Evolutionary conservation across 1,139 yeast species (phyloP), one percentile per base, ranked within the genome.

Genomic region (Pneumocystis wakefieldiae): DNA sequence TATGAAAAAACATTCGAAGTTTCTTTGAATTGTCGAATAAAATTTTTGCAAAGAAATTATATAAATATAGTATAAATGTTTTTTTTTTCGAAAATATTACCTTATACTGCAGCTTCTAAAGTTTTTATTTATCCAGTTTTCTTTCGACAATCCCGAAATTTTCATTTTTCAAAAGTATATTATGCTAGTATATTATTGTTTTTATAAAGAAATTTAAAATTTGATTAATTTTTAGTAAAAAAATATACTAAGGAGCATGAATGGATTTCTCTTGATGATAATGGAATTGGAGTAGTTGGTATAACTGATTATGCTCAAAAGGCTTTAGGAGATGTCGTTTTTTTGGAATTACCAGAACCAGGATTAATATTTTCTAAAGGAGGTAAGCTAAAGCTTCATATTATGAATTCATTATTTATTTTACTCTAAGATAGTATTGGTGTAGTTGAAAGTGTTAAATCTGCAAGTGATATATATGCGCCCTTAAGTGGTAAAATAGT

Each of bases 281-380:
- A 91, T 75, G 88, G 89, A 66, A 86, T 65, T 32, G 69, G 66
- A 38, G 61, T 63, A 17, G 63, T 92, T 53, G 99, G 99, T 53
- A 90, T 92, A 75, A 91, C 98, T 67, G 83, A 82, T 71, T 91
- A 92, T 74, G 99, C 99, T 41, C 86, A 96, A 59, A 96, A 91
- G 71, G 96, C 98, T n/a, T 81, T 92, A 67, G 98, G 98, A 60
- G 99, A 92, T 76, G 95, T 95, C 63, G 94, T 97, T 19, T 92
- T 80, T 74, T 86, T 90, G 68, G 99, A 92, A 76, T 81, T 91
- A 70, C 95, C 96, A 62, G 92, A 85, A 70, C 82, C 81, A 58
- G 94, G 87, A 61, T 81, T 80, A 62, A 77, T 74, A 39, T 81
- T 87, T 64, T 84, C 80, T 65, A 79, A 80, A 64, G 95, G 95